phyloP scores from a whole-genome alignment of 768 basidiomycete species.

The Mycena capillaripes region DNA sequence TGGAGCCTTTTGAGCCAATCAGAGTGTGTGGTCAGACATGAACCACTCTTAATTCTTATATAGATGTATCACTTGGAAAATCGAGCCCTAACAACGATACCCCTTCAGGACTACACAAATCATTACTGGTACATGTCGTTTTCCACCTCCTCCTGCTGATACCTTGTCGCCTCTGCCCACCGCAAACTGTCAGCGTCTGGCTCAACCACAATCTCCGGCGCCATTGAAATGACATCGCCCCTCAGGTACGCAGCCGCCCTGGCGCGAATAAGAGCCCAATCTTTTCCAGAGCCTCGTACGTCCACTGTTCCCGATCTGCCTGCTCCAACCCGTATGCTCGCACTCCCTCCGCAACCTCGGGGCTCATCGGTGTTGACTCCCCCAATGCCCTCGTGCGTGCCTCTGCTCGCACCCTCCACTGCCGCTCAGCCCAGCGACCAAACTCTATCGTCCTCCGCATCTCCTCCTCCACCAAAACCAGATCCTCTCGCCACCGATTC shows the following conservation, averaged over 20 bases:
- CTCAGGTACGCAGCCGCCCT: neutral
- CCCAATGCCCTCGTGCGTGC: neutral
- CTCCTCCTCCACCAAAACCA: neutral
- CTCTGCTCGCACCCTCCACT: neutral
- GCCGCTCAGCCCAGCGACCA: neutral
- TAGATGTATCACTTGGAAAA: neutral
- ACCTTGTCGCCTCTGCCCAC: neutral
- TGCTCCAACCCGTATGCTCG: neutral
- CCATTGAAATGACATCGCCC: neutral
- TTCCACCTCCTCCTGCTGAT: slow-evolving; percentile 1
- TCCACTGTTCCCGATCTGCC: neutral
- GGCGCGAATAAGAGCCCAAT: neutral
- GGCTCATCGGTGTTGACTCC: neutral
- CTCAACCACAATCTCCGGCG: neutral
- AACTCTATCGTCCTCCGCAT: neutral
- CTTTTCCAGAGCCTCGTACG: neutral
- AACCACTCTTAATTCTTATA: too few species aligned
- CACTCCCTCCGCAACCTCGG: neutral
- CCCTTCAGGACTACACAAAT: too few species aligned
- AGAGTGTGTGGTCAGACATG: too few species aligned
- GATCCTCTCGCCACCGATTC: neutral
- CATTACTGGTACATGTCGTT: neutral
- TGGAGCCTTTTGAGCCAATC: too few species aligned
- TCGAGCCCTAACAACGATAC: too few species aligned
- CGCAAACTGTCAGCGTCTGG: neutral